A percentile compares a stretch with the other conserved stretches of the same genome.
Conservation (phyloP, 2,329 filamentous ascomycete genomes). For the Epichloe scottii region DNA sequence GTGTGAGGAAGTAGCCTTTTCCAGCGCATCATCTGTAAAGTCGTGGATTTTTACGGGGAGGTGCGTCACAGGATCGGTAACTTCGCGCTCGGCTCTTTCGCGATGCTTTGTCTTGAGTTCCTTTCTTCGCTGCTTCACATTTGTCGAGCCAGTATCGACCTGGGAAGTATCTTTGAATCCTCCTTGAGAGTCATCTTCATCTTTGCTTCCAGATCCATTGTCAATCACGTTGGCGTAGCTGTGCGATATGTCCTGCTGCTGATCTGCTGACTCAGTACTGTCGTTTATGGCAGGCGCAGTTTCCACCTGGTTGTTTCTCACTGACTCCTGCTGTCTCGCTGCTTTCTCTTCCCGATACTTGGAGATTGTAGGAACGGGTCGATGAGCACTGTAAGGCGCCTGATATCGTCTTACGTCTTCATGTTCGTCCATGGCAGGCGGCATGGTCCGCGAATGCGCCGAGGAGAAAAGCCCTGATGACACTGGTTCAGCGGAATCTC, state of each 20-base stretch:
- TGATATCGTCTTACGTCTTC: constrained; percentile 26
- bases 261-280: not conserved
- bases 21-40: constrained; percentile 50
- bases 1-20: constrained; percentile 19
- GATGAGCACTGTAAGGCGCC: constrained; percentile 28
- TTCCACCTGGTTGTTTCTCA: constrained; percentile 18
- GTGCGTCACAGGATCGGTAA: constrained; percentile 63
- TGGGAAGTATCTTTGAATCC: constrained; percentile 23
- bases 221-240: constrained; percentile 1
- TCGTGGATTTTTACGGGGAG: constrained; percentile 57
- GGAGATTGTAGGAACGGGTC: constrained; percentile 36
- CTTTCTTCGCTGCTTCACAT: constrained; percentile 35
- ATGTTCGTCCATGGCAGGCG: constrained; percentile 23
- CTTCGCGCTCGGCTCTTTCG: constrained; percentile 41
- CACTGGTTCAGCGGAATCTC: not conserved
- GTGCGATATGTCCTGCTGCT: not conserved
- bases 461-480: not conserved
- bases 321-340: constrained; percentile 28
- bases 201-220: constrained; percentile 7
- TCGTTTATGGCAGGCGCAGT: constrained; percentile 2
- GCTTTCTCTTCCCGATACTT: constrained; percentile 34
- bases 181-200: constrained; percentile 8
- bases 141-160: constrained; percentile 21
- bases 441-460: constrained; percentile 16
- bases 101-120: constrained; percentile 31